Conservation (phyloP, 2,329 filamentous ascomycete species). For the Cyphellophora europaea region DNA sequence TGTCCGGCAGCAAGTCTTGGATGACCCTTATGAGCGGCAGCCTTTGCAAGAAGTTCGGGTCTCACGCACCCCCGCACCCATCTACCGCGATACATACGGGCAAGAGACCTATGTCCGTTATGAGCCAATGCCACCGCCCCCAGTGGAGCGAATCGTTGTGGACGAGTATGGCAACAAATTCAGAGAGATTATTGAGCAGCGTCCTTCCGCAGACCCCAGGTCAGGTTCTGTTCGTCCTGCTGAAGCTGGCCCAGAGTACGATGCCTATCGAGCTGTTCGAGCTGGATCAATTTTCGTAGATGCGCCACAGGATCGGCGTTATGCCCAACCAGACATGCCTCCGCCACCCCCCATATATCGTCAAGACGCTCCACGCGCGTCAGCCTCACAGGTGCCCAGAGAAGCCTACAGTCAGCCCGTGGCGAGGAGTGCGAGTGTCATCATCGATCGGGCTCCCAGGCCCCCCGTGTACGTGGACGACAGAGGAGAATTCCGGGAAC, state of each 20-base stretch:
- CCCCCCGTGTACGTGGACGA: constrained; percentile 51
- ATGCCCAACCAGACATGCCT: constrained; percentile 33
- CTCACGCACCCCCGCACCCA: constrained; percentile 27
- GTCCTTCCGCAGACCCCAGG: constrained; percentile 23
- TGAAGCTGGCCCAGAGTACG: constrained; percentile 11
- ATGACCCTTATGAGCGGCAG: constrained; percentile 21
- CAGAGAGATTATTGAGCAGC: constrained; percentile 41
- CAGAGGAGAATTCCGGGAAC: constrained; percentile 49
- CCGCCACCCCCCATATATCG: background rate
- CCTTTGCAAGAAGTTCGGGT: constrained; percentile 34
- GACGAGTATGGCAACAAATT: constrained; percentile 81
- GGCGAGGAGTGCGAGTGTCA: constrained; percentile 27
- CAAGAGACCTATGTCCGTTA: constrained; percentile 35
- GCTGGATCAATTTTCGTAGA: constrained; percentile 32
- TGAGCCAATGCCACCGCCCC: constrained; percentile 33
- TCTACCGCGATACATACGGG: constrained; percentile 31
- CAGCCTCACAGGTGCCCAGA: constrained; percentile 4
- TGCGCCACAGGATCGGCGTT: constrained; percentile 29
- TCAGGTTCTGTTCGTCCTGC: constrained; percentile 14
- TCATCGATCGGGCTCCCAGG: constrained; percentile 30
- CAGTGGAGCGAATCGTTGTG: constrained; percentile 60
- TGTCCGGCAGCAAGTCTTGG: constrained; percentile 26
- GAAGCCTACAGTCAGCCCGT: constrained; percentile 23
- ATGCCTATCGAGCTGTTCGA: constrained; percentile 18
- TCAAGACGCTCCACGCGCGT: constrained; percentile 25